Conservation (phyloP, 768 basidiomycete species). For the Cystofilobasidium macerans region DNA sequence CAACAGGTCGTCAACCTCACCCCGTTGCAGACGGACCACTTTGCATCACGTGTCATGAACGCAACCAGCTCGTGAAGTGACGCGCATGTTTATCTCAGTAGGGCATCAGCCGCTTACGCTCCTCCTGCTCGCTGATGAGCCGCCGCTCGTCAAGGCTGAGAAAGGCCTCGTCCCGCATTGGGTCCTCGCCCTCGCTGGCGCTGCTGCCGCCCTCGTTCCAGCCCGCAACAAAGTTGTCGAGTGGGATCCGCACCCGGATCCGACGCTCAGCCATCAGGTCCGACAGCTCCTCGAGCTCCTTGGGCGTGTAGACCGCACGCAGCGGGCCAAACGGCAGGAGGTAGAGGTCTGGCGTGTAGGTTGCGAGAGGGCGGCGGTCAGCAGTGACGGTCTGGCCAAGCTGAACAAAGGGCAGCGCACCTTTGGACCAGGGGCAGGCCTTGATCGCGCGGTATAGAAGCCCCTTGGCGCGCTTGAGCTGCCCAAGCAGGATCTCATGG, state of each 20-base stretch:
- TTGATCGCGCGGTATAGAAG: slow-evolving; percentile 39
- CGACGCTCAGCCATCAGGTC: slow-evolving; percentile 40
- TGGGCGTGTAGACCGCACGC: slow-evolving; percentile 35
- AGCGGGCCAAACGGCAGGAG: slow-evolving; percentile 39
- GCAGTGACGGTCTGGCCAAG: background rate
- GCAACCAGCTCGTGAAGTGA: too few species aligned
- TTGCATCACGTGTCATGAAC: too few species aligned
- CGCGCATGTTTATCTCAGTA: too few species aligned
- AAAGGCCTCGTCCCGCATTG: slow-evolving; percentile 10
- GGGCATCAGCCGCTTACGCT: slow-evolving; percentile 19
- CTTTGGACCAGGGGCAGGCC: slow-evolving; percentile 35
- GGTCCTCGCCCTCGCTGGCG: background rate
- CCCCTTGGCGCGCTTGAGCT: slow-evolving; percentile 33
- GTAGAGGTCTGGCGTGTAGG: slow-evolving; percentile 35
- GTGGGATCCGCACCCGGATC: slow-evolving; percentile 34
- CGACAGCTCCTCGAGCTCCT: slow-evolving; percentile 38
- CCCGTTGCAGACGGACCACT: too few species aligned
- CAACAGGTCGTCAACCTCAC: too few species aligned
- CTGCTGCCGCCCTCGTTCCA: slow-evolving; percentile 23
- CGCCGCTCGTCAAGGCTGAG: slow-evolving; percentile 8
- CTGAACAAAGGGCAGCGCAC: background rate
- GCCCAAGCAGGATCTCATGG: slow-evolving; percentile 37
- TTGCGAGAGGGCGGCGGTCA: background rate
- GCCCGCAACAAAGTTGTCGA: slow-evolving; percentile 34
- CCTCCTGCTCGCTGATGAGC: slow-evolving; percentile 6